These are phyloP conservation scores for Cryptococcus floricola DNA, from an alignment of 1,284 basidiomycete species.

Conservation along the genomic window DNA sequence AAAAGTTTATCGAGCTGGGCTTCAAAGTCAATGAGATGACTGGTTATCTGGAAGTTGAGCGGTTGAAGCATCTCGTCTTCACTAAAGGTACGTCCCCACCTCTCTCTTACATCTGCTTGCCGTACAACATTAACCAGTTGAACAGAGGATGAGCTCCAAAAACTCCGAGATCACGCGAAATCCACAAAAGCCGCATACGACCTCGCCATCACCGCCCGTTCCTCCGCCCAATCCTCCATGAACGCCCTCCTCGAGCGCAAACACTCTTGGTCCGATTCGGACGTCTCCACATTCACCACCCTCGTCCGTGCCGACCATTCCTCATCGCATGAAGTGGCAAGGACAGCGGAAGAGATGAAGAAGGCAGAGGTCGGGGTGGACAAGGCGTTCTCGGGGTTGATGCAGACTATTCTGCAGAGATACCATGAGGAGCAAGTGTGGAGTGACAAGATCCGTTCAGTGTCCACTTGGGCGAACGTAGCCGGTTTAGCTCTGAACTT, in stretches of 20 bases:
- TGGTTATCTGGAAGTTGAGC: slow-evolving; percentile 85
- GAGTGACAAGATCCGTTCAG: slow-evolving; percentile 93
- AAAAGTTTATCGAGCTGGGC: slow-evolving; percentile 67
- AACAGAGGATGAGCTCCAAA: slow-evolving; percentile 35
- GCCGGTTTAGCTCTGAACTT: slow-evolving; percentile 79
- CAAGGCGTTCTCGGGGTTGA: slow-evolving; percentile 74
- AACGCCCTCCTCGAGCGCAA: slow-evolving; percentile 89
- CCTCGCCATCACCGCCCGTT: slow-evolving; percentile 66
- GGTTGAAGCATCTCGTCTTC: slow-evolving; percentile 70
- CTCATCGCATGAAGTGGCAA: slow-evolving; percentile 69
- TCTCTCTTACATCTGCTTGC: not conserved
- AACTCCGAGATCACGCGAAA: slow-evolving; percentile 61
- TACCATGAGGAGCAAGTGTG: slow-evolving; percentile 95
- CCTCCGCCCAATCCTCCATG: slow-evolving; percentile 77
- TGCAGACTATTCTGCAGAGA: slow-evolving; percentile 73
- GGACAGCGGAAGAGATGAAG: slow-evolving; percentile 62
- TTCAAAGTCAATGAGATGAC: slow-evolving; percentile 76
- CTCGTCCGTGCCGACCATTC: slow-evolving; percentile 83
- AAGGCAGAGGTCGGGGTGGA: slow-evolving; percentile 73
- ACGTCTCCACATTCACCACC: slow-evolving; percentile 76
- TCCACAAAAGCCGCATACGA: slow-evolving; percentile 71
- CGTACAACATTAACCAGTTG: not conserved
- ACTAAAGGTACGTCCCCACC: slow-evolving; percentile 62
- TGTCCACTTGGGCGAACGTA: slow-evolving; percentile 82
- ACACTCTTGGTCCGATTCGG: slow-evolving; percentile 68